These are phyloP conservation scores for Pascua guehoae DNA, from an alignment of 1,284 basidiomycete genomes.

Conservation along the genomic window DNA sequence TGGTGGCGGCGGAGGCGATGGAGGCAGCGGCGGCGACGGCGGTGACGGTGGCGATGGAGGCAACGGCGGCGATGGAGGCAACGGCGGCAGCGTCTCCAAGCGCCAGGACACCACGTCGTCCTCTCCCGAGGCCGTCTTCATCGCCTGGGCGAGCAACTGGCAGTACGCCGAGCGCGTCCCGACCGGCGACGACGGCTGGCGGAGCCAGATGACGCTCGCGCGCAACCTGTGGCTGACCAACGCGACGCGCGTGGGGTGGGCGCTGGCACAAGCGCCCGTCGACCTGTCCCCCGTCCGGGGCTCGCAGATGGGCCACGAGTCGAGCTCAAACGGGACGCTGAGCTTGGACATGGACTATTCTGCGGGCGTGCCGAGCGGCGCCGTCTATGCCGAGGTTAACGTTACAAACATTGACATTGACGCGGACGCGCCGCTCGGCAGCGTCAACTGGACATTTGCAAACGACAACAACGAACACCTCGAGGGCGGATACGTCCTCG, in stretches of 20 bases:
- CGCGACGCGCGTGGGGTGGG: constrained; percentile 33
- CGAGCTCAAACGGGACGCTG: constrained; percentile 3
- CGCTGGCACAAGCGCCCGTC: constrained; percentile 39
- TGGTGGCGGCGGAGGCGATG: too few species aligned
- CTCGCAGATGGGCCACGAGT: constrained; percentile 1
- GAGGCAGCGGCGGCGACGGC: too few species aligned
- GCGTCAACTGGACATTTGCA: constrained; percentile 30
- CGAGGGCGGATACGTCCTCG: constrained; percentile 34
- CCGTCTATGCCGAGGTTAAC: constrained; percentile 1
- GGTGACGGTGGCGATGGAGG: too few species aligned
- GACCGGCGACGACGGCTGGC: constrained; percentile 42
- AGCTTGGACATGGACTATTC: not conserved
- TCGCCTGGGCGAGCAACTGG: constrained; percentile 52
- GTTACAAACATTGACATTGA: constrained; percentile 7
- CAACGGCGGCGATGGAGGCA: too few species aligned
- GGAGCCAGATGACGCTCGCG: constrained; percentile 42
- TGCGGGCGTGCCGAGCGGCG: not conserved
- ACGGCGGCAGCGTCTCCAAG: constrained; percentile 2
- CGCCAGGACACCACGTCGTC: not conserved
- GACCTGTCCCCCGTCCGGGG: constrained; percentile 28
- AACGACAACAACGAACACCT: constrained; percentile 21
- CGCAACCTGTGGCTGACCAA: constrained; percentile 38
- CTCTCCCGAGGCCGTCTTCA: constrained; percentile 24
- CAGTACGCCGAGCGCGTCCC: constrained; percentile 48
- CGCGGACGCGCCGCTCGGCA: constrained; percentile 2